Percentiles rank a stretch among this genome's conserved stretches.
These are phyloP conservation scores for Fusarium goolgardi DNA, from an alignment of 2,329 filamentous ascomycete species.

Conservation along the genomic window DNA sequence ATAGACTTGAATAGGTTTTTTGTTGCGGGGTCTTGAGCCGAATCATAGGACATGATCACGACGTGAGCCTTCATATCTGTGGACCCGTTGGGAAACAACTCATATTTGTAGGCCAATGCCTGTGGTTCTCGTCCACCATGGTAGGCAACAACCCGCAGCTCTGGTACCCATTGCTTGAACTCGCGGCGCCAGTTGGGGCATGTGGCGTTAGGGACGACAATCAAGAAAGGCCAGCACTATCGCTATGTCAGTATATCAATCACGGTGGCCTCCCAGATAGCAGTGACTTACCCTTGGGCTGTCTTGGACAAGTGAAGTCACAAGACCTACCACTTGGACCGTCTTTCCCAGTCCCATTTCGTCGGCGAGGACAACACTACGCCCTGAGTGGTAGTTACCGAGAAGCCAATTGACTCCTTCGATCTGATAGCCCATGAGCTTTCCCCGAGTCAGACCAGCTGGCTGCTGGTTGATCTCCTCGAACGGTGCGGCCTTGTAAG, in stretches of 20 bases:
- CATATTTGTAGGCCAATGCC: constrained; percentile 81
- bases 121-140: constrained; percentile 83
- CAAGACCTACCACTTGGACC: constrained; percentile 87
- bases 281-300: constrained; percentile 59
- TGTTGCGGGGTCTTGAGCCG: constrained; percentile 78
- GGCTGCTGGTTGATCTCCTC: constrained; percentile 79
- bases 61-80: constrained; percentile 86
- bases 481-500: constrained; percentile 75
- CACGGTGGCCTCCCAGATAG: not conserved
- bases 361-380: constrained; percentile 92
- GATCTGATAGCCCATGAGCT: constrained; percentile 92
- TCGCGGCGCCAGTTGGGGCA: constrained; percentile 98
- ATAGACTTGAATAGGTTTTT: constrained; percentile 74
- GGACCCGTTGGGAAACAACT: constrained; percentile 78
- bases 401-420: constrained; percentile 96
- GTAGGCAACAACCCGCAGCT: constrained; percentile 88
- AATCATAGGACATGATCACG: constrained; percentile 95
- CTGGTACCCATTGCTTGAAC: constrained; percentile 92
- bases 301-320: constrained; percentile 77
- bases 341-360: constrained; percentile 99
- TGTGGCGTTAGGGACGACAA: constrained; percentile 94
- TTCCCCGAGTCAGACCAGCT: constrained; percentile 76
- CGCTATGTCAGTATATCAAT: constrained; percentile 26
- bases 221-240: constrained; percentile 86
- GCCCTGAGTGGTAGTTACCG: constrained; percentile 83